phyloP scores from a whole-genome alignment of 257 asterid species.

The Echium plantagineum region DNA sequence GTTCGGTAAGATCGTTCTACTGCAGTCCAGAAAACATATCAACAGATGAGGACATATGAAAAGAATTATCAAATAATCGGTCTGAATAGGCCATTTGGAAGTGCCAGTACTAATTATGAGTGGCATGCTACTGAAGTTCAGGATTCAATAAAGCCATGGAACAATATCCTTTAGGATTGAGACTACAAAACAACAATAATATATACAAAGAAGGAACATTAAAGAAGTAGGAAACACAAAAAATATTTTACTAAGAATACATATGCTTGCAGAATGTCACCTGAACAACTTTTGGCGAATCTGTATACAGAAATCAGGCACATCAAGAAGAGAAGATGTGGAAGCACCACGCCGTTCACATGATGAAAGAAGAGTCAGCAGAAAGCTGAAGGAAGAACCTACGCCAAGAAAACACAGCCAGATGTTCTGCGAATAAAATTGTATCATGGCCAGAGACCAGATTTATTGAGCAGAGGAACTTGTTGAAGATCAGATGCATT shows the following conservation, averaged over 20 bases:
- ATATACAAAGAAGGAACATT: not conserved
- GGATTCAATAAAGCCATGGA: not conserved
- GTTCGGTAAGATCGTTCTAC: not conserved
- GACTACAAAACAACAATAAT: too few relatives aligned
- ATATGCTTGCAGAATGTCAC: not conserved
- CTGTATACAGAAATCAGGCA: not conserved
- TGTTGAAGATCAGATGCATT: not conserved
- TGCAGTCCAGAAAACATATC: not conserved
- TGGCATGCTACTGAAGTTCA: not conserved
- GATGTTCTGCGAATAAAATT: not conserved
- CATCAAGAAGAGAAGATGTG: not conserved
- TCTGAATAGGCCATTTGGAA: not conserved
- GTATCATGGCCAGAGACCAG: not conserved
- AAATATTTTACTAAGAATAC: not conserved
- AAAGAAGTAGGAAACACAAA: not conserved
- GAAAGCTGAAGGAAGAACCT: not conserved
- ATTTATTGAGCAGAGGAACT: not conserved
- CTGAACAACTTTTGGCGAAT: not conserved
- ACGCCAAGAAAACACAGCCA: not conserved
- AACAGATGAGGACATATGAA: not conserved
- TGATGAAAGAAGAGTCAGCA: not conserved
- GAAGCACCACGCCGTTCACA: not conserved
- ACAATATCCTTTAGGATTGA: too few relatives aligned
- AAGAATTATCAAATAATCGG: not conserved
- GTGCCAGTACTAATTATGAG: too few relatives aligned